Conservation (phyloP, 108 stramenopile species). For the Fragilariopsis cylindrus region DNA sequence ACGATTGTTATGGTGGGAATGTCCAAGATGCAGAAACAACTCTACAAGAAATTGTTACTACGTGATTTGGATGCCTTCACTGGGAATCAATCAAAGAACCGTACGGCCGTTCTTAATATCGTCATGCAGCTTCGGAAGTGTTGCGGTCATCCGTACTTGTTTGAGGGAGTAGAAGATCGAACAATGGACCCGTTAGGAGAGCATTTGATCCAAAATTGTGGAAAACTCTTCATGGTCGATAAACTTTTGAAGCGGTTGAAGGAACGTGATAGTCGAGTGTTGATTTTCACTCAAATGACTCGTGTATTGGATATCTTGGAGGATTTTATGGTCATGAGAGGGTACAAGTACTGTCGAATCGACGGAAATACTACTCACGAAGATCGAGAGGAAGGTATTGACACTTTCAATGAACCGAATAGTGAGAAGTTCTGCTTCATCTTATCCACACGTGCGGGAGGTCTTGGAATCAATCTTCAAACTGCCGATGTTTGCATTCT, state of each 20-base stretch:
- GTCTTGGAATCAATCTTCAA: constrained; percentile 88
- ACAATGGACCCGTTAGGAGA: constrained; percentile 87
- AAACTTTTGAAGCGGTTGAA: constrained; percentile 84
- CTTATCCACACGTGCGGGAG: constrained; percentile 93
- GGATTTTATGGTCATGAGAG: constrained; percentile 86
- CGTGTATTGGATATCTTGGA: constrained; percentile 94
- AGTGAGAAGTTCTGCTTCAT: constrained; percentile 91
- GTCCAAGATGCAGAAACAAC: constrained; percentile 90
- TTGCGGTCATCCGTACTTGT: constrained; percentile 98
- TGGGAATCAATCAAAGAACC: constrained; percentile 67
- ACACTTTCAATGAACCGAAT: constrained; percentile 88
- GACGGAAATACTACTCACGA: constrained; percentile 98
- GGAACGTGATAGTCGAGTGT: constrained; percentile 88
- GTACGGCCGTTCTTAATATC: constrained; percentile 90
- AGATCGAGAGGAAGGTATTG: constrained; percentile 90
- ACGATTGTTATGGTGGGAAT: constrained; percentile 92
- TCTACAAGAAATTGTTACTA: constrained; percentile 89
- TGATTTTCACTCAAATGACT: constrained; percentile 99
- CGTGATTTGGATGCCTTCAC: constrained; percentile 86
- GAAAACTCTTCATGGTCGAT: constrained; percentile 87
- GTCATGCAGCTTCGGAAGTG: constrained; percentile 99
- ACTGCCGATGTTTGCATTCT: constrained; percentile 64
- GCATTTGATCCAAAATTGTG: constrained; percentile 86
- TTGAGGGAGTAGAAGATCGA: constrained; percentile 94
- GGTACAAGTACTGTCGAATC: constrained; percentile 94